Evolutionary conservation across 108 stramenopile species (phyloP).

Genomic region (Poteriospumella lacustris): DNA sequence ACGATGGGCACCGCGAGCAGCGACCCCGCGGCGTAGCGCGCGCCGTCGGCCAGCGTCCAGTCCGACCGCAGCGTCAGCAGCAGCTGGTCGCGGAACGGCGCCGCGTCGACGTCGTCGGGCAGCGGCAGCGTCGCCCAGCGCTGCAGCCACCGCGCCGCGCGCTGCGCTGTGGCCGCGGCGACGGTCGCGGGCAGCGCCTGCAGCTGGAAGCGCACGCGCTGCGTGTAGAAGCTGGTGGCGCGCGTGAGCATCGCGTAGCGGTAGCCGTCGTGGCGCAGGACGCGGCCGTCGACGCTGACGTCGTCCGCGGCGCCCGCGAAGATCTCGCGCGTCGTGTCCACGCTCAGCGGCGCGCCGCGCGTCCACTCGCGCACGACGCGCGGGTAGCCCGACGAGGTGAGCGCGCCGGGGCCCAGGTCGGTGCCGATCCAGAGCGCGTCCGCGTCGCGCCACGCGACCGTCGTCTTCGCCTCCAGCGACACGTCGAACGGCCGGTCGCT

Average conservation of each 20-base stretch:
- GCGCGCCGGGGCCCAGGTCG: conserved; percentile 51
- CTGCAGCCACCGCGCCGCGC: too few species aligned
- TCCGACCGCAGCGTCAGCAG: conserved; percentile 26
- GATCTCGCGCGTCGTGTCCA: conserved; percentile 69
- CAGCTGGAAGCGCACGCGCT: conserved; percentile 31
- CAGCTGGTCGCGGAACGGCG: conserved; percentile 10
- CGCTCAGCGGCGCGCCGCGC: conserved; percentile 63
- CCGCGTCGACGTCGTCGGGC: conserved; percentile 27
- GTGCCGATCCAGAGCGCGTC: conserved; percentile 62
- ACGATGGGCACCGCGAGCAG: not conserved
- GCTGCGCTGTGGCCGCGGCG: not conserved
- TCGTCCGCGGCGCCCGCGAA: conserved; percentile 80
- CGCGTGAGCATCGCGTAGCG: conserved; percentile 66
- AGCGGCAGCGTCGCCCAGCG: not conserved
- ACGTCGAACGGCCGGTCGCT: conserved; percentile 34
- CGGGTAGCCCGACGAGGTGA: conserved; percentile 82
- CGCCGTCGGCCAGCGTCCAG: conserved; percentile 26
- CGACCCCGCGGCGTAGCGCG: conserved; percentile 1
- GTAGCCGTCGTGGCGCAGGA: conserved; percentile 59
- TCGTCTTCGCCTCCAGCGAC: conserved; percentile 71
- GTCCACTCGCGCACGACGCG: conserved; percentile 76
- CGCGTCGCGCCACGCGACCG: conserved; percentile 57
- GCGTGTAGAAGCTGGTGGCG: conserved; percentile 77
- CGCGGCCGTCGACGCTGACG: conserved; percentile 66
- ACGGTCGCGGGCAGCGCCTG: not conserved